phyloP scores from a whole-genome alignment of 306 rosid species.

The Abrus pulchellus region DNA sequence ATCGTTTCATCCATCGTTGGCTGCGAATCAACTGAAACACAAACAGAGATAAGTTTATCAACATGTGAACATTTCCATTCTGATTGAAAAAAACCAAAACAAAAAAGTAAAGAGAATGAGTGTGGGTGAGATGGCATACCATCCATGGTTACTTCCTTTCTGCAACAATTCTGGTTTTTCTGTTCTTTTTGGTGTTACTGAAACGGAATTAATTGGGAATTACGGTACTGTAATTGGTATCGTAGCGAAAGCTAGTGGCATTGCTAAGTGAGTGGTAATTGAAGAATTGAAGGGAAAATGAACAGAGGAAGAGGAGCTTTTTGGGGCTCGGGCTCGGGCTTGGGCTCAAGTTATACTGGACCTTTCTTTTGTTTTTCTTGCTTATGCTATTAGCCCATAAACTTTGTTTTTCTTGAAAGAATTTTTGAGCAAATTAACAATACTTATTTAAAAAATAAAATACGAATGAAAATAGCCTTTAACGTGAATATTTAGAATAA shows the following conservation, averaged over 20 bases:
- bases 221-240: background rate
- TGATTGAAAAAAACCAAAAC: conserved; percentile 11
- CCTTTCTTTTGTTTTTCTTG: too few species aligned
- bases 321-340: too few species aligned
- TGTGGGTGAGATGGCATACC: conserved; percentile 53
- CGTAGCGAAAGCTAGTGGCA: background rate
- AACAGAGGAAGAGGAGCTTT: too few species aligned
- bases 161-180: conserved; percentile 14
- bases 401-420: too few species aligned
- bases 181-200: conserved; percentile 8
- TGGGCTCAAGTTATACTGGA: too few species aligned
- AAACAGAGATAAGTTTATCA: background rate
- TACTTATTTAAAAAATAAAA: too few species aligned
- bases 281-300: too few species aligned
- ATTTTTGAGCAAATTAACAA: too few species aligned
- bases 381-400: too few species aligned
- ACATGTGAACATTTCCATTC: conserved; percentile 28
- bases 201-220: conserved; percentile 23
- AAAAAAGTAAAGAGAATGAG: background rate
- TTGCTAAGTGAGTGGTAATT: background rate
- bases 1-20: conserved; percentile 95
- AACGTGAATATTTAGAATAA: too few species aligned
- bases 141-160: conserved; percentile 64
- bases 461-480: too few species aligned
- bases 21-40: conserved; percentile 85